These are phyloP conservation scores for Brassica balearica DNA, from an alignment of 441 rosid species.

Conservation along the genomic window DNA sequence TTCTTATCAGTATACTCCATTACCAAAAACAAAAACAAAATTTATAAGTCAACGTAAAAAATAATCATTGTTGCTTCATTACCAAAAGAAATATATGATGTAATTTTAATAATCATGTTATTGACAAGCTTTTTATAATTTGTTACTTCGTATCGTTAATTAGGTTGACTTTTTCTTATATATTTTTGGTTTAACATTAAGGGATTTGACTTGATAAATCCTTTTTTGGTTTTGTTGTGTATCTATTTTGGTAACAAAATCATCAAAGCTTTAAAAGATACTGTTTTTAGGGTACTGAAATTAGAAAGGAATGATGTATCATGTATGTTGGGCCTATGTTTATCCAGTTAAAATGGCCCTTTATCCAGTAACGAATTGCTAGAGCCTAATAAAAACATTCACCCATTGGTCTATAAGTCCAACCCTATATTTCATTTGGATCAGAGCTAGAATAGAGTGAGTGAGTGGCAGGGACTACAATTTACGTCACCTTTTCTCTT, in stretches of 20 bases:
- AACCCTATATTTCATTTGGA: constrained; percentile 1
- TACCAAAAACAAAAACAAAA: too few relatives aligned
- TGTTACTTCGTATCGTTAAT: not conserved
- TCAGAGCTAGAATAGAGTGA: not conserved
- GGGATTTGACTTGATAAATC: not conserved
- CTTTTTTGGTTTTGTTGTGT: not conserved
- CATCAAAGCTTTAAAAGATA: not conserved
- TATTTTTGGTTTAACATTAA: not conserved
- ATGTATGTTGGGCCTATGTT: not conserved
- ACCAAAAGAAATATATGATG: not conserved
- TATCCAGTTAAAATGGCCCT: not conserved
- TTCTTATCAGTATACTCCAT: too few relatives aligned
- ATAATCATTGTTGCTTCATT: not conserved
- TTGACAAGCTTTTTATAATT: not conserved
- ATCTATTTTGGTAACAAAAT: not conserved
- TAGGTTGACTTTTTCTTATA: not conserved
- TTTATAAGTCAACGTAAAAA: too few relatives aligned
- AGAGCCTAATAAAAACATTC: not conserved
- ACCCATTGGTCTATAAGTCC: constrained; percentile 15
- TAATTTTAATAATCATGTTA: not conserved
- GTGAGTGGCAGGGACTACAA: not conserved
- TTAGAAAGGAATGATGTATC: not conserved
- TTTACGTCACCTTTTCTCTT: constrained; percentile 5
- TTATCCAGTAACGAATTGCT: not conserved
- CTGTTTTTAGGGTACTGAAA: not conserved